Evolutionary conservation across 805 yeast species (phyloP), one percentile per base, ranked within the genome.

Genomic region (Schwanniomyces sp.): DNA sequence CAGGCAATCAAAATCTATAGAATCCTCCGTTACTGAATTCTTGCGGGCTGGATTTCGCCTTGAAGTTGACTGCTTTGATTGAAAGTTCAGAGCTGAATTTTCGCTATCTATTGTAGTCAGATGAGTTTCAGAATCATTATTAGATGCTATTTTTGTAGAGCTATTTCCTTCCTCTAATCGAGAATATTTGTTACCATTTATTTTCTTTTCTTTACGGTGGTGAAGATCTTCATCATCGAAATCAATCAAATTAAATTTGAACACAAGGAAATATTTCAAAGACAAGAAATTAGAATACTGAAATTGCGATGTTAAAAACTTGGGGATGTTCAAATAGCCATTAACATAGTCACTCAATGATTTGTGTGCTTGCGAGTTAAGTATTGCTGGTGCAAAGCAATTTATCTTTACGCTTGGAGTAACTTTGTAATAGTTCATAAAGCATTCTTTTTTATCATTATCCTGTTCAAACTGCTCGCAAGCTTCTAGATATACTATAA

Each of bases 401-500:
- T 71, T 72, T 30, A 60, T 50, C 51, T 70, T 72, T 16, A 59
- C 29, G 12, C 58, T 57, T 14, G 71, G 71, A 10, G 70, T 64
- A 14, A 72, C 74, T 44, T 64, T 61, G 54, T 68, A 72, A 9
- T 56, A 47, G 44, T 72, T 66, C 12, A 48, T 52, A 37, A 44
- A 54, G 10, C 47, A 52, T n/a, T 40, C 34, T 11, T 36, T 26
- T 2, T 52, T 48, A 7, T 48, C 53, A 17, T 43, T 34, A 17
- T 49, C 44, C 14, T 58, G 44, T 48, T 72, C 73, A 52, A 62
- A 72, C 3, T 55, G 43, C 46, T 73, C 77, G 45, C 68, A 70
- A 9, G 75, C 76, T 51, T 71, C 77, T n/a, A 72, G 40, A 47
- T 66, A 68, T 8, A 55, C 59, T 4, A 67, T 56, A 21, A 63